Evolutionary conservation across 2,329 filamentous ascomycete genomes (phyloP), one percentile per base, ranked within the genome.

Genomic region (Sclerotinia spermophila): DNA sequence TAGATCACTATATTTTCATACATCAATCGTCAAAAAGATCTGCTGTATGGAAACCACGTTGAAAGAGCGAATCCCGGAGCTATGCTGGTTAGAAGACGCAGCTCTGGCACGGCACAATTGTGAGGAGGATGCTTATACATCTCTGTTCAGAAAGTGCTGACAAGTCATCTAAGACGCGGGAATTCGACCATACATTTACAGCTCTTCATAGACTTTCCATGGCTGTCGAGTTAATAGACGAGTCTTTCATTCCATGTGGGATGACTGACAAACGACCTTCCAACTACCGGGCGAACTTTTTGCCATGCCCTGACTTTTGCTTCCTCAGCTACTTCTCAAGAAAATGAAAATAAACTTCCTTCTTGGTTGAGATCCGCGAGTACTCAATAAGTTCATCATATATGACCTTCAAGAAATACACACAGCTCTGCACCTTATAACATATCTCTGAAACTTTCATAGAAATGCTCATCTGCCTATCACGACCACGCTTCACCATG

Each of bases 271-370:
- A 33, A n/a, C 27, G 24, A 3, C 24, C 30, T 40, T 38, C 30
- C 13, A 60, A 35, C 58, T 60, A 38, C 58, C 89, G 95, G 24
- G 89, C 93, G 58, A 94, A 97, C 77, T n/a, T n/a, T 86, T 70
- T 98, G 95, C 95, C 91, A 93, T 0, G 93, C 91, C 0, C 87
- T 90, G n/a, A n/a, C n/a, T 19, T 82, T 84, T 64, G 90, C 84
- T 3, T 95, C 95, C 33, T 85, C 84, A 66, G 86, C 10, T 40
- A 85, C 21, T 82, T 87, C 19, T n/a, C n/a, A n/a, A n/a, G n/a
- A 93, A 97, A 81, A 81, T 82, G 67, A 86, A 86, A 87, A n/a
- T n/a, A 56, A 97, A 97, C 6, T 60, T 40, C 82, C 97, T 96
- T 81, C 84, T 89, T 74, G 76, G 86, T 17, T 97, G 94, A 95